These are phyloP conservation scores for Aphelidium insulamus DNA, from an alignment of 371 early-diverging fungal genomes.

Conservation along the genomic window DNA sequence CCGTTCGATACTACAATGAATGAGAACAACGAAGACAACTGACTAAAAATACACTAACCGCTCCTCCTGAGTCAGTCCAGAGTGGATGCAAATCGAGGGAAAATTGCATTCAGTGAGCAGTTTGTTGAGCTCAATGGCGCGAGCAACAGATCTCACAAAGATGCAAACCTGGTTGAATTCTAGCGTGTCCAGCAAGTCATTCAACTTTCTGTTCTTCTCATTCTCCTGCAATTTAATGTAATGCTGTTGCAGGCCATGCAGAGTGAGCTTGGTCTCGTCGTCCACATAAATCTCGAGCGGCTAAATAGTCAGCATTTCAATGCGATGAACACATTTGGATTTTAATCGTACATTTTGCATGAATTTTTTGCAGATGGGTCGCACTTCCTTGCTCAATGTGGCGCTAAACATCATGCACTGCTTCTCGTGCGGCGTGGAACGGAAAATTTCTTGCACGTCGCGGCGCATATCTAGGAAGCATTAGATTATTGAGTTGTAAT, in stretches of 20 bases:
- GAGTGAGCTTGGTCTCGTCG: conserved; percentile 92
- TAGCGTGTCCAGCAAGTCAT: conserved; percentile 72
- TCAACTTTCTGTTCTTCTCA: conserved; percentile 82
- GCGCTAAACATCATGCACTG: conserved; percentile 98
- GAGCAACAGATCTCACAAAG: conserved; percentile 83
- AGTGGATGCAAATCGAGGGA: conserved; percentile 85
- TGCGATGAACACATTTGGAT: neutral
- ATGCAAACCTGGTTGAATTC: conserved; percentile 96
- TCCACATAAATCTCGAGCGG: conserved; percentile 95
- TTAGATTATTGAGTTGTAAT: conserved; percentile 1
- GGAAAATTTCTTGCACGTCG: conserved; percentile 91
- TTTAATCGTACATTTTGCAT: conserved; percentile 52
- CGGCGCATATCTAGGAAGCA: conserved; percentile 68
- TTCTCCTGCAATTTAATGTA: conserved; percentile 65
- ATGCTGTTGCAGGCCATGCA: conserved; percentile 92
- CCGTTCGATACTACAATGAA: conserved; percentile 37
- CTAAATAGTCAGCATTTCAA: conserved; percentile 8
- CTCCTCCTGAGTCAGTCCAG: conserved; percentile 69
- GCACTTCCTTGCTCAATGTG: conserved; percentile 77
- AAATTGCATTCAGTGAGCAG: conserved; percentile 71
- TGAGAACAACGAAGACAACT: conserved; percentile 2
- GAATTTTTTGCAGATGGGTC: conserved; percentile 82
- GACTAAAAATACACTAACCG: conserved; percentile 12
- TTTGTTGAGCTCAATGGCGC: conserved; percentile 71
- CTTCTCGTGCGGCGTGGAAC: conserved; percentile 79